phyloP scores from a whole-genome alignment of 768 basidiomycete genomes.

The Grammothele lineata region DNA sequence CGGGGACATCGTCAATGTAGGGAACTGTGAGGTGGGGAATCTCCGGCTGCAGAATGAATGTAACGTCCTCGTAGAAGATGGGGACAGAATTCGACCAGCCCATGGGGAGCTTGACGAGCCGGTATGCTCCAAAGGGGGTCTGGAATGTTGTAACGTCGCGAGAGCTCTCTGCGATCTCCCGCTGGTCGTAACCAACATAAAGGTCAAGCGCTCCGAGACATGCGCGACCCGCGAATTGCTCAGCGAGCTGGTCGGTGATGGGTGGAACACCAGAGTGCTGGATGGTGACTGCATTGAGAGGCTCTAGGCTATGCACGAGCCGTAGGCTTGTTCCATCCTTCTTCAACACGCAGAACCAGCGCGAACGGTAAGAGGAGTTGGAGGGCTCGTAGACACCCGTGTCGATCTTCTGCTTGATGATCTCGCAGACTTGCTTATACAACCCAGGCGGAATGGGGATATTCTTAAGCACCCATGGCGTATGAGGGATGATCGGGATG shows the following conservation, averaged over 20 bases:
- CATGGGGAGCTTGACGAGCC: slow-evolving; percentile 10
- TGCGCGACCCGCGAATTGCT: slow-evolving; percentile 19
- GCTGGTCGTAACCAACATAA: slow-evolving; percentile 12
- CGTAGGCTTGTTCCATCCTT: slow-evolving; percentile 2
- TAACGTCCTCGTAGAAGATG: slow-evolving; percentile 15
- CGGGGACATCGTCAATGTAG: slow-evolving; percentile 18
- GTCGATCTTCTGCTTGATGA: slow-evolving; percentile 31
- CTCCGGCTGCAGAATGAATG: slow-evolving; percentile 9
- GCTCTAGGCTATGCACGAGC: slow-evolving; percentile 7
- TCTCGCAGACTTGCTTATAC: slow-evolving; percentile 21
- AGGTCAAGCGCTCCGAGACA: slow-evolving; percentile 6
- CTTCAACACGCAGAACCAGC: slow-evolving; percentile 21
- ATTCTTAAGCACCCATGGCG: slow-evolving; percentile 25
- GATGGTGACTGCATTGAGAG: slow-evolving; percentile 11
- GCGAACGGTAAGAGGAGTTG: slow-evolving; percentile 3
- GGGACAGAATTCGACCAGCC: slow-evolving; percentile 20
- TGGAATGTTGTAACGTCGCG: slow-evolving; percentile 13
- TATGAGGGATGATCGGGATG: slow-evolving; percentile 29
- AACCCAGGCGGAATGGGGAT: slow-evolving; percentile 22
- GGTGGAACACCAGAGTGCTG: slow-evolving; percentile 5
- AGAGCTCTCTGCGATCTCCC: slow-evolving; percentile 1
- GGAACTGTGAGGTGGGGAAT: slow-evolving; percentile 12
- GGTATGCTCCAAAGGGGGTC: slow-evolving; percentile 9
- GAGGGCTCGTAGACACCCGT: slow-evolving; percentile 29
- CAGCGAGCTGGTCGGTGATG: slow-evolving; percentile 6